Conservation (phyloP, 2,329 filamentous ascomycete genomes). For the Taxawa tesnikishii region DNA sequence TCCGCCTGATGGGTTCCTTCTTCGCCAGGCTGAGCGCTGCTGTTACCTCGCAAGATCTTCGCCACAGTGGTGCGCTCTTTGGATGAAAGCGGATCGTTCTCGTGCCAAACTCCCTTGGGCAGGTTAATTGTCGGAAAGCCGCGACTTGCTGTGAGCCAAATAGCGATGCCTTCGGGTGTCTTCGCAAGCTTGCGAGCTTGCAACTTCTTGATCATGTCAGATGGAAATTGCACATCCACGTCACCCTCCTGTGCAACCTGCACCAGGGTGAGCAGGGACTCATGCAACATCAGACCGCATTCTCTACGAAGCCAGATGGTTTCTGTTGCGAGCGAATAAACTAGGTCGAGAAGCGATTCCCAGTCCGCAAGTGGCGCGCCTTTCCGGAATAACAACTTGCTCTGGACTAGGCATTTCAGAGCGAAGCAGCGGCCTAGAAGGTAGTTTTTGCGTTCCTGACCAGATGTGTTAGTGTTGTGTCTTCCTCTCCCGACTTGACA, state of each 20-base stretch:
- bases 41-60: constrained; percentile 68
- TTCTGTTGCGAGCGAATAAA: constrained; percentile 63
- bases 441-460: constrained; percentile 73
- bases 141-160: constrained; percentile 65
- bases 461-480: constrained; percentile 15
- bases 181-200: constrained; percentile 49
- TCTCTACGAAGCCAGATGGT: constrained; percentile 85
- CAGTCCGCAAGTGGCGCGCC: constrained; percentile 45
- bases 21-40: constrained; percentile 31
- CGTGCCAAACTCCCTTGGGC: constrained; percentile 60
- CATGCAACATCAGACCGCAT: constrained; percentile 70
- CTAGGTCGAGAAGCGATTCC: constrained; percentile 55
- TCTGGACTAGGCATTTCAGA: constrained; percentile 72
- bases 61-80: constrained; percentile 58
- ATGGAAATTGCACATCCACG: constrained; percentile 5
- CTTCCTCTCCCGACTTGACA: not conserved
- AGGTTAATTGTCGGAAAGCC: constrained; percentile 50
- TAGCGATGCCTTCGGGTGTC: constrained; percentile 77
- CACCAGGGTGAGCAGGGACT: constrained; percentile 39
- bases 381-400: constrained; percentile 53
- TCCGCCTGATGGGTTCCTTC: constrained; percentile 19
- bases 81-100: constrained; percentile 57
- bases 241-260: constrained; percentile 6
- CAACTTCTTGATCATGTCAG: constrained; percentile 13
- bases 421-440: constrained; percentile 80